These are phyloP conservation scores for Cordyceps cateniannulata DNA, from an alignment of 2,329 filamentous ascomycete genomes.

Conservation along the genomic window DNA sequence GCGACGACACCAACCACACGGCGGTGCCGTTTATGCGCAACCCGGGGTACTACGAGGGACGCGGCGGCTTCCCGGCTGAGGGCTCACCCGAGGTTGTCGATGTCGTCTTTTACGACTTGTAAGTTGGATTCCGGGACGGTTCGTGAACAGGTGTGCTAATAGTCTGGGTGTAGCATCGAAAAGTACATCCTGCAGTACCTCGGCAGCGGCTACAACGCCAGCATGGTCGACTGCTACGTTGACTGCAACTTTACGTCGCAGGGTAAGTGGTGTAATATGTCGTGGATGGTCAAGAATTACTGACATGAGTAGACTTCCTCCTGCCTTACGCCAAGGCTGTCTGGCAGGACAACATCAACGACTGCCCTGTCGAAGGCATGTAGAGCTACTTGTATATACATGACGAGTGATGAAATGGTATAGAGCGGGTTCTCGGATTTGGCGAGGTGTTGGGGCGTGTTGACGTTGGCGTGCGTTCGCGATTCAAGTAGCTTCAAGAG, in stretches of 20 bases:
- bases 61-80: conserved; percentile 39
- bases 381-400: not conserved
- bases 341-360: conserved; percentile 30
- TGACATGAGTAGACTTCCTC: conserved; percentile 26
- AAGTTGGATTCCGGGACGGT: conserved; percentile 15
- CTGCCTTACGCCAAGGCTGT: conserved; percentile 31
- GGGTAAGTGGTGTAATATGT: conserved; percentile 14
- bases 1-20: conserved; percentile 49
- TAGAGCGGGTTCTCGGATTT: not conserved
- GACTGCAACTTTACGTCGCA: conserved; percentile 32
- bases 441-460: not conserved
- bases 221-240: conserved; percentile 33
- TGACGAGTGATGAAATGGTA: not conserved
- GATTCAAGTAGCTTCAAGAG: too few species aligned
- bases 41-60: conserved; percentile 44
- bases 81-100: conserved; percentile 41
- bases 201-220: conserved; percentile 27
- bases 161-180: conserved; percentile 27
- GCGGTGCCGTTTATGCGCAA: conserved; percentile 39
- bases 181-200: conserved; percentile 30
- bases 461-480: not conserved
- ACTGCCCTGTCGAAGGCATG: conserved; percentile 25
- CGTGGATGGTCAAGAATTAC: not conserved
- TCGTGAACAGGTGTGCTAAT: not conserved
- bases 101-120: conserved; percentile 48